Conservation (phyloP, 1,284 basidiomycete genomes). For the Fomitiporia mediterranea region DNA sequence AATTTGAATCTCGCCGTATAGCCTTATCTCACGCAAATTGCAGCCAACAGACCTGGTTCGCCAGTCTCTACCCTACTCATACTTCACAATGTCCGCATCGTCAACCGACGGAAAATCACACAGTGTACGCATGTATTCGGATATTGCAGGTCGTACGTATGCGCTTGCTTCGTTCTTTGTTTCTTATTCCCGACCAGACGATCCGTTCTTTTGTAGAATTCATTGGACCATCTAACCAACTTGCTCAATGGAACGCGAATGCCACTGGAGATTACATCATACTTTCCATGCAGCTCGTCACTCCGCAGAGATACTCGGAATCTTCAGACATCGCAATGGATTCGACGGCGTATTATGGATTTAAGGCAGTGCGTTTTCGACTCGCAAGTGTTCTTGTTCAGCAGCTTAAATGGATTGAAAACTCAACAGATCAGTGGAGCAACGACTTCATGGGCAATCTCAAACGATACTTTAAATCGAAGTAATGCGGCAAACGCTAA, state of each 20-base stretch:
- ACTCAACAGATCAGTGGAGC: slow-evolving; percentile 5
- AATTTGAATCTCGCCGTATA: neutral
- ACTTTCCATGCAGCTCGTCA: slow-evolving; percentile 31
- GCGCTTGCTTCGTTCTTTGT: neutral
- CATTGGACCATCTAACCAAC: slow-evolving; percentile 29
- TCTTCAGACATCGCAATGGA: slow-evolving; percentile 28
- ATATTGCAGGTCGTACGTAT: slow-evolving; percentile 13
- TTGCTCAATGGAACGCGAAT: slow-evolving; percentile 30
- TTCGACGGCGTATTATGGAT: slow-evolving; percentile 33
- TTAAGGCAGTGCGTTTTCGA: slow-evolving; percentile 24
- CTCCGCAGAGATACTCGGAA: slow-evolving; percentile 34
- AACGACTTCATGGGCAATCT: slow-evolving; percentile 10
- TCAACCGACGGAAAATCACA: slow-evolving; percentile 24
- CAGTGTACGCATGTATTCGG: slow-evolving; percentile 25
- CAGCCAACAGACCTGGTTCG: slow-evolving; percentile 24
- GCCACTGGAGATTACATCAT: slow-evolving; percentile 25
- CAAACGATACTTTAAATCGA: slow-evolving; percentile 8
- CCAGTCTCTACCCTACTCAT: slow-evolving; percentile 33
- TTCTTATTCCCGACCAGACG: slow-evolving; percentile 26
- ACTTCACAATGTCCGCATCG: slow-evolving; percentile 24
- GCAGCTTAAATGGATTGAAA: neutral
- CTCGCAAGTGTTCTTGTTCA: neutral
- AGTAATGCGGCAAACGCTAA: neutral
- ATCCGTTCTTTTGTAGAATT: slow-evolving; percentile 27
- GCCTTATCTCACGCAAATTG: neutral